Percentiles rank a stretch among this genome's conserved stretches.
These are phyloP conservation scores for Angomonas ambiguus DNA, from an alignment of 208 protist species.

Conservation along the genomic window DNA sequence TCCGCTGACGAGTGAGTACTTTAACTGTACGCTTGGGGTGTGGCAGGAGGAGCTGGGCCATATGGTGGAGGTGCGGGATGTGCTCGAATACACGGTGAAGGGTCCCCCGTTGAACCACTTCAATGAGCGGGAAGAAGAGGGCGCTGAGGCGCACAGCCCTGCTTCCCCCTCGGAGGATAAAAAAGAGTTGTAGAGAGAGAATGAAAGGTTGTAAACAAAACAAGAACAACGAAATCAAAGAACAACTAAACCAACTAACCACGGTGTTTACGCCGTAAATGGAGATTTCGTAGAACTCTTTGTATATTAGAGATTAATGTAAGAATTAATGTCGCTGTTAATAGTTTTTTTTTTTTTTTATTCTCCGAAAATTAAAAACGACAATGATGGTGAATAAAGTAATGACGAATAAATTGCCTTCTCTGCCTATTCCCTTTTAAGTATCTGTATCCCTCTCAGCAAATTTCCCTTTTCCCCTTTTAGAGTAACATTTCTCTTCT, in stretches of 20 bases:
- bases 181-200: neutral
- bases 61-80: conserved; percentile 31
- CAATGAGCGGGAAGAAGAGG: neutral
- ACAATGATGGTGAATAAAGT: too few relatives aligned
- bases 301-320: neutral
- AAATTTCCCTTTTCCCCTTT: too few relatives aligned
- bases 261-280: too few relatives aligned
- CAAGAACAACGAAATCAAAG: too few relatives aligned
- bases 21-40: conserved; percentile 45
- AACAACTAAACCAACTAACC: too few relatives aligned
- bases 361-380: too few relatives aligned
- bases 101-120: neutral
- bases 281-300: too few relatives aligned
- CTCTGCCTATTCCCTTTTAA: too few relatives aligned
- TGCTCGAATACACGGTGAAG: conserved; percentile 15
- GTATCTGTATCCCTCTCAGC: too few relatives aligned
- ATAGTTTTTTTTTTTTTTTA: too few relatives aligned
- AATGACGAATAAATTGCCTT: too few relatives aligned
- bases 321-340: neutral
- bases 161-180: neutral
- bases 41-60: conserved; percentile 65
- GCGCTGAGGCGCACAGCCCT: neutral
- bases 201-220: neutral
- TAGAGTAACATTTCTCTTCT: too few relatives aligned
- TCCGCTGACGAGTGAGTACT: conserved; percentile 67